Conservation (phyloP, 805 yeast species). For the Zygosaccharomyces kombuchaensis region DNA sequence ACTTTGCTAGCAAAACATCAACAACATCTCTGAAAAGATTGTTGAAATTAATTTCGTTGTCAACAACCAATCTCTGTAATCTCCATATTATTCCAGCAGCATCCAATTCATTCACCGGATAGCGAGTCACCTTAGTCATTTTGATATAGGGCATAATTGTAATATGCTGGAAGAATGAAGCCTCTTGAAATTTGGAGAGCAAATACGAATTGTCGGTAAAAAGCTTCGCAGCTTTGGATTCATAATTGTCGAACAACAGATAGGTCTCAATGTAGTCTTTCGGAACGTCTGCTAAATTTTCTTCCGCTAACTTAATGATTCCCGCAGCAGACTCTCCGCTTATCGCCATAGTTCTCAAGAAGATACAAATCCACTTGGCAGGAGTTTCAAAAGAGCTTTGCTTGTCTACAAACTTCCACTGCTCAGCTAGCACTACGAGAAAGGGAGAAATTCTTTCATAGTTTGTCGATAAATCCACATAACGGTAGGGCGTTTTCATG, state of each 20-base stretch:
- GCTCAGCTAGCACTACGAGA: conserved; percentile 58
- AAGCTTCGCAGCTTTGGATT: conserved; percentile 11
- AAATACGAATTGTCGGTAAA: conserved; percentile 15
- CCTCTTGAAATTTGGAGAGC: conserved; percentile 14
- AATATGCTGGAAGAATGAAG: conserved; percentile 37
- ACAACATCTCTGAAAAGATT: conserved; percentile 26
- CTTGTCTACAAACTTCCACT: conserved; percentile 51
- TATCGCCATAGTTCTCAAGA: conserved; percentile 44
- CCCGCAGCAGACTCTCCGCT: conserved; percentile 55
- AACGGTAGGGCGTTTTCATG: conserved; percentile 75
- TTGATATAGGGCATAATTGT: conserved; percentile 30
- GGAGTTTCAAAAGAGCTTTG: conserved; percentile 20
- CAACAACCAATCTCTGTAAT: conserved; percentile 32
- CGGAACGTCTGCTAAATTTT: conserved; percentile 11
- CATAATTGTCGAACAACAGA: conserved; percentile 23
- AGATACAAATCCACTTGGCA: conserved; percentile 48
- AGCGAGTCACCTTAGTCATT: conserved; percentile 31
- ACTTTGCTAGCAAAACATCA: conserved; percentile 39
- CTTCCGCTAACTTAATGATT: conserved; percentile 9
- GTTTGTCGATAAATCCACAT: conserved; percentile 53
- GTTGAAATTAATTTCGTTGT: conserved; percentile 21
- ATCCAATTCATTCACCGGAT: conserved; percentile 47
- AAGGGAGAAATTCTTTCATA: conserved; percentile 50
- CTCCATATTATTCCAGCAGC: conserved; percentile 43
- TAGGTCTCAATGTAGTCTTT: conserved; percentile 11